Conservation (phyloP, 1,284 basidiomycete species). For the Gymnopus androsaceus region DNA sequence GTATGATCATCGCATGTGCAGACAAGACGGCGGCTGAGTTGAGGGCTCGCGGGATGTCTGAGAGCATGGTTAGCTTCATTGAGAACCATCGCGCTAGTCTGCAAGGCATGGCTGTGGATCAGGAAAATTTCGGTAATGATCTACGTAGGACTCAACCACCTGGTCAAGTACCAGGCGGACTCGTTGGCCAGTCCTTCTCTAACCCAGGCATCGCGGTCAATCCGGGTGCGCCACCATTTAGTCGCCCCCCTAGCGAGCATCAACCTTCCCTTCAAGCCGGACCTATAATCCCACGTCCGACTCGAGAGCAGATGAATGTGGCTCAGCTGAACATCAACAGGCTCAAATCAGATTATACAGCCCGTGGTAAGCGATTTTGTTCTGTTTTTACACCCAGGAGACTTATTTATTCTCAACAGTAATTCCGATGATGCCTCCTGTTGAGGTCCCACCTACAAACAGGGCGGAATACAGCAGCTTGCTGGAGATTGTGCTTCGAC, state of each 20-base stretch:
- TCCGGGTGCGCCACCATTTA: slow-evolving; percentile 4
- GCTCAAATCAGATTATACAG: slow-evolving; percentile 15
- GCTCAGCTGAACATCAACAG: slow-evolving; percentile 17
- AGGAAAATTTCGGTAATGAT: slow-evolving; percentile 37
- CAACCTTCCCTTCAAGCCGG: slow-evolving; percentile 4
- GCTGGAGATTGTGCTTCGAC: slow-evolving; percentile 49
- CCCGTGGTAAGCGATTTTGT: slow-evolving; percentile 32
- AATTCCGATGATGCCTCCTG: slow-evolving; percentile 29
- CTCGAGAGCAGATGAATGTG: slow-evolving; percentile 20
- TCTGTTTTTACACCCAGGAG: slow-evolving; percentile 18
- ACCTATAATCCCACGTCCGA: slow-evolving; percentile 14
- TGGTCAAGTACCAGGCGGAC: not conserved
- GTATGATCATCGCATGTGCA: slow-evolving; percentile 45
- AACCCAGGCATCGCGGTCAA: not conserved
- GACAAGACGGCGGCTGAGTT: slow-evolving; percentile 51
- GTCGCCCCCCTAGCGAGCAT: not conserved
- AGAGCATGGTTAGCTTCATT: slow-evolving; percentile 55
- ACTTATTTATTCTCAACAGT: slow-evolving; percentile 23
- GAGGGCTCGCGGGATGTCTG: slow-evolving; percentile 49
- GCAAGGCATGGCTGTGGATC: slow-evolving; percentile 41
- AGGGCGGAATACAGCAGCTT: slow-evolving; percentile 49
- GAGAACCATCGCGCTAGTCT: slow-evolving; percentile 55
- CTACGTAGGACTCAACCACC: not conserved
- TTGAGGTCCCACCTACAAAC: slow-evolving; percentile 52
- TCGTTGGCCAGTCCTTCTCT: not conserved